Base-by-base conservation (phyloP, 2,329 filamentous ascomycete genomes). In the Fonsecaea erecta region DNA sequence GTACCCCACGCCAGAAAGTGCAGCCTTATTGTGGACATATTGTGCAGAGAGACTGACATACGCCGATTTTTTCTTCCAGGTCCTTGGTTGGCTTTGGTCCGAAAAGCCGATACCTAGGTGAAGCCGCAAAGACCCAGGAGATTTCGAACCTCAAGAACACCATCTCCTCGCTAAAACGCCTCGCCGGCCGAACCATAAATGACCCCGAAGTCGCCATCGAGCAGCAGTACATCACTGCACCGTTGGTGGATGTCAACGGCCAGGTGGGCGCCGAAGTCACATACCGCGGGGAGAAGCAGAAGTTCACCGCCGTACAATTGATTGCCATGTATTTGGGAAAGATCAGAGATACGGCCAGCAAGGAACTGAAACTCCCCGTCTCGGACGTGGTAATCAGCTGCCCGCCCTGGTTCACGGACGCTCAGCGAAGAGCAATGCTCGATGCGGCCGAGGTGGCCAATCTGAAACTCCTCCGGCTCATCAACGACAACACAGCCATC, bases 101-200 rank as follows among this genome's bases (percentile, higher is more conserved):
- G 78, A 97, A 96, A 83, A 89, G 87, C 80, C 91, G 95, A 83
- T 96, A 96, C 79, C 86, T 99, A 71, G 95, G 95, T 72, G 95
- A 99, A 84, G 81, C 91, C 64, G 95, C 95, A 73, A 98, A 98
- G 88, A 98, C 94, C 72, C 94, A 97, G 83, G 95, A 99, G 83
- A 96, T 97, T 78, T 97, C 94, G 76, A 99, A 99, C 85, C 88
- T 98, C 76, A 99, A 98, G 85, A 99, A 99, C 86, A 99, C 95
- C 73, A 91, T 99, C 82, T 85, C 88, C 79, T 93, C 88, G 72
- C 86, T 99, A 75, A 97, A 97, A 84, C 92, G 95, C 75, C 89
- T 99, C 73, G 90, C 90, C 76, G 95, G 95, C 76, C 92, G 95
- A 77, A 84, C 86, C 69, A 86, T 94, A 81, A 89, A 85, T 78